Percentiles rank a stretch among this genome's conserved stretches.
Evolutionary conservation across 345 rosid species (phyloP).

Genomic region (Firmiana major): DNA sequence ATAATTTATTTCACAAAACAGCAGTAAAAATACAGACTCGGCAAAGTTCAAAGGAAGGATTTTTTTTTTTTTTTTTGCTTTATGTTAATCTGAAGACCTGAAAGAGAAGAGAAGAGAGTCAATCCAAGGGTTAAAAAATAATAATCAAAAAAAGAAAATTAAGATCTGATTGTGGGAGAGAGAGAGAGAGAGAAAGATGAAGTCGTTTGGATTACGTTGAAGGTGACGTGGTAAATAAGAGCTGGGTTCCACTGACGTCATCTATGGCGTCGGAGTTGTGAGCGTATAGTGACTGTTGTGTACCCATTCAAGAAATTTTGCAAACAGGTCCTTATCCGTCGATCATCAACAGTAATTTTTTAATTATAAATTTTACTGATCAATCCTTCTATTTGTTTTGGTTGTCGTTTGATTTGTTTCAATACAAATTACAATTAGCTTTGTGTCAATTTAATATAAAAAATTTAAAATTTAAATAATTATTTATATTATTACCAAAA

Average conservation of each 20-base stretch:
- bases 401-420: too few relatives aligned
- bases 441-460: too few relatives aligned
- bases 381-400: too few relatives aligned
- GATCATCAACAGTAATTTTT: too few relatives aligned
- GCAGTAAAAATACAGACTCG: not conserved
- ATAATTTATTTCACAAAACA: not conserved
- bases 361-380: too few relatives aligned
- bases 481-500: too few relatives aligned
- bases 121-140: not conserved
- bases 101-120: not conserved
- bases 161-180: too few relatives aligned
- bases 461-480: too few relatives aligned
- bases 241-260: constrained; percentile 27
- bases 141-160: not conserved
- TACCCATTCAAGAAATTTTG: not conserved
- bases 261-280: constrained; percentile 21
- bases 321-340: not conserved
- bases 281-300: not conserved
- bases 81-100: not conserved
- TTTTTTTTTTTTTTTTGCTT: not conserved
- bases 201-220: constrained; percentile 29
- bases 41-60: not conserved
- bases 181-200: constrained; percentile 17
- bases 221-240: constrained; percentile 25
- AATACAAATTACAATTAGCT: too few relatives aligned